These are phyloP conservation scores for Solanum chmielewskii DNA, from an alignment of 257 asterid genomes.

Conservation along the genomic window DNA sequence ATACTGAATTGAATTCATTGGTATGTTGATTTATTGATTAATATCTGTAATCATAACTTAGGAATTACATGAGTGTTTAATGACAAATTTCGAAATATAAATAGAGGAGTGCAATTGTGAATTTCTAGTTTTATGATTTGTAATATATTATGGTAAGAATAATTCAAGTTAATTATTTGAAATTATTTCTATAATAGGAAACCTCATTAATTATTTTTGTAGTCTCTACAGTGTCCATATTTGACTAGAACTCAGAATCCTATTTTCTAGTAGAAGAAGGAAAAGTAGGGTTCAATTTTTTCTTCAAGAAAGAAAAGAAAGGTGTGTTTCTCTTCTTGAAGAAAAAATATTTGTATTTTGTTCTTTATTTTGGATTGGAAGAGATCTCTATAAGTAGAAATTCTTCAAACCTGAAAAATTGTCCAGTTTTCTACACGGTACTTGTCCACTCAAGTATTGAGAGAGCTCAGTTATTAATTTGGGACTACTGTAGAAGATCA, in stretches of 20 bases:
- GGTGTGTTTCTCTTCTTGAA: background rate
- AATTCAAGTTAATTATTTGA: too few species aligned
- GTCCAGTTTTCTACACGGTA: background rate
- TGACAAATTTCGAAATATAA: too few species aligned
- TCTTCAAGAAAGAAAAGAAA: background rate
- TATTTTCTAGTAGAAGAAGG: too few species aligned
- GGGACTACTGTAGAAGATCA: background rate
- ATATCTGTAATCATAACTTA: background rate
- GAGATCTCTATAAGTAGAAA: too few species aligned
- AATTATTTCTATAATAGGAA: background rate
- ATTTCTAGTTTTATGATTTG: background rate
- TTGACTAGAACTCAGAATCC: background rate
- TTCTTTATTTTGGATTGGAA: background rate
- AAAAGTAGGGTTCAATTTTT: too few species aligned
- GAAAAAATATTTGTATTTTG: background rate
- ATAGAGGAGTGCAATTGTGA: background rate
- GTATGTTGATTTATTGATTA: too few species aligned
- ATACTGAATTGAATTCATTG: too few species aligned
- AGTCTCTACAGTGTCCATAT: background rate
- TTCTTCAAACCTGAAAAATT: too few species aligned
- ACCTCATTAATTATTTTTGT: background rate
- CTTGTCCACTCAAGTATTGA: background rate
- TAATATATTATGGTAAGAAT: background rate
- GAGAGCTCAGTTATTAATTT: background rate
- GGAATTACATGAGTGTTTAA: background rate